Evolutionary conservation across 2,329 filamentous ascomycete species (phyloP), one percentile per base, ranked within the genome.

Genomic region (Knoxdaviesia capensis): DNA sequence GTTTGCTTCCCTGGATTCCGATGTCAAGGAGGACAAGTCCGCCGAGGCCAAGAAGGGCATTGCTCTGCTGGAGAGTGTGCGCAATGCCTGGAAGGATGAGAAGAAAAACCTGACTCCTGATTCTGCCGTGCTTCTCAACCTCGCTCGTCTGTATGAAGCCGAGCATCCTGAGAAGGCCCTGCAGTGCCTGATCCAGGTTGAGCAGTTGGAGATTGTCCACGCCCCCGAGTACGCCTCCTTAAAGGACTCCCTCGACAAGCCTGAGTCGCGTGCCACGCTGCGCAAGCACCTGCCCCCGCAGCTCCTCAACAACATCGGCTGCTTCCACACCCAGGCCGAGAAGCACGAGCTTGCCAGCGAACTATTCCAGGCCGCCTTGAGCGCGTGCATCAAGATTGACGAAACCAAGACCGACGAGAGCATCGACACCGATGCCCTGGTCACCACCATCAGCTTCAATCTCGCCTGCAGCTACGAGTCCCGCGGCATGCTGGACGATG

Each of bases 391-490:
- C 51, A 80, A 81, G 51, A 78, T 85, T 47, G 75, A 77, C 39
- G 42, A 41, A 10, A 44, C 42, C 32, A 78, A 85, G 51, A 79
- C 75, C 51, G 80, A 86, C 36, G 71, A 79, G 41, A 72, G 74
- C 1, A 70, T 79, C 47, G 90, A 96, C 54, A 87, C 80, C 0
- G 90, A 98, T 59, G 85, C 86, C 9, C 68, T 98, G 5, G 80
- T 96, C 30, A 94, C 88, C 1, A 94, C 87, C 3, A 93, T 98
- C 56, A 94, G 85, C 56, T 98, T 90, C 68, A 98, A 96, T 53
- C 74, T 98, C 36, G 90, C 82, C 31, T 75, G 90, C 44, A 93
- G 86, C 44, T 94, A 94, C 52, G 90, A 98, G 62, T 79, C 83
- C 1, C 77, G 83, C 42, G 78, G 80, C 34, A 69, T 88, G 55